Evolutionary conservation across 768 basidiomycete species (phyloP).

Genomic region (Chalciporus piperatus): DNA sequence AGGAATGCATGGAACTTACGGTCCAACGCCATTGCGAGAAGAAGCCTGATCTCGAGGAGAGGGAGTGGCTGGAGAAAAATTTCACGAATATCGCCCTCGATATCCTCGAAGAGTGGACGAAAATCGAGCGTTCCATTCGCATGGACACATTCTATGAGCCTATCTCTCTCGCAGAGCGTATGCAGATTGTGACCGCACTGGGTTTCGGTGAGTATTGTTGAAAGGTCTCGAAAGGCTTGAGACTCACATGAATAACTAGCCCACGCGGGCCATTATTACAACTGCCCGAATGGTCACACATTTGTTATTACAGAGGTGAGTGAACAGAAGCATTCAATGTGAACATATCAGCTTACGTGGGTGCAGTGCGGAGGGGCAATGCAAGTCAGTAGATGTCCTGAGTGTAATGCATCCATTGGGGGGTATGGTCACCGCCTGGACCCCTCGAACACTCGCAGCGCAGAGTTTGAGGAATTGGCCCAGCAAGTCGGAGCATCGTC

Average conservation of each 20-base stretch:
- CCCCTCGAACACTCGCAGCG: conserved; percentile 41
- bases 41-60: conserved; percentile 24
- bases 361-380: conserved; percentile 59
- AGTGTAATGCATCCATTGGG: conserved; percentile 55
- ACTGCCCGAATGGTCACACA: conserved; percentile 58
- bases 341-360: not conserved
- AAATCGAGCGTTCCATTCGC: conserved; percentile 38
- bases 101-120: conserved; percentile 48
- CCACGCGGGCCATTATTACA: conserved; percentile 46
- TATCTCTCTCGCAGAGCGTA: conserved; percentile 52
- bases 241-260: conserved; percentile 21
- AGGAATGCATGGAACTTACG: conserved; percentile 1
- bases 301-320: conserved; percentile 57
- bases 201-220: conserved; percentile 39
- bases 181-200: conserved; percentile 48
- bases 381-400: conserved; percentile 47
- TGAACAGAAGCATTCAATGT: not conserved
- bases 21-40: conserved; percentile 13
- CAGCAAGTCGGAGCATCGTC: conserved; percentile 24
- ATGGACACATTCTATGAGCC: conserved; percentile 48
- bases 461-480: conserved; percentile 48
- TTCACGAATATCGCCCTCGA: conserved; percentile 36
- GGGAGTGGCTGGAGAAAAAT: conserved; percentile 43
- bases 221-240: not conserved
- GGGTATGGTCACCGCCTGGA: conserved; percentile 43